Conservation (phyloP, 139 green algal species). For the Tetradesmus lagerheimii region DNA sequence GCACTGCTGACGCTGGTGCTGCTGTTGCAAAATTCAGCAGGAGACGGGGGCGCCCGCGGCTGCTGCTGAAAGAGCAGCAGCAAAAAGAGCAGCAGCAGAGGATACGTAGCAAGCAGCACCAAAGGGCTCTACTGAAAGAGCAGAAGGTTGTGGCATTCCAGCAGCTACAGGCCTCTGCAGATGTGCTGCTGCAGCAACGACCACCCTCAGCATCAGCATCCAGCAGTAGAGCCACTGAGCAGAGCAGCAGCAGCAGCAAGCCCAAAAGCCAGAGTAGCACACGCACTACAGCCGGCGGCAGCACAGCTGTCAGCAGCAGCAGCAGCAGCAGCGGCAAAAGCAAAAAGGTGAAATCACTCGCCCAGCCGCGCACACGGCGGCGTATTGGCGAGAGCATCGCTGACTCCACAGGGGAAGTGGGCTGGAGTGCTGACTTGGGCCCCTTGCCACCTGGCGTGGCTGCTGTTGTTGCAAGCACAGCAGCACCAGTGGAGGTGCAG, state of each 20-base stretch:
- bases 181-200: not conserved
- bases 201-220: not conserved
- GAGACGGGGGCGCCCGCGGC: no score
- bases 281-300: not conserved
- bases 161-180: constrained; percentile 5
- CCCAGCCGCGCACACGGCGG: not conserved
- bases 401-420: not conserved
- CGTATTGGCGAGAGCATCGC: not conserved
- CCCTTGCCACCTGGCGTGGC: not conserved
- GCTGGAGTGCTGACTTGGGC: not conserved
- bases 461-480: not conserved
- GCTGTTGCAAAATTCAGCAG: not conserved
- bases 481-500: not conserved
- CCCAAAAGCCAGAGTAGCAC: not conserved
- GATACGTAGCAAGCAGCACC: not conserved
- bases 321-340: not conserved
- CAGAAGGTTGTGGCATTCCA: not conserved
- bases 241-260: not conserved
- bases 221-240: not conserved
- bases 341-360: not conserved
- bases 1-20: not conserved
- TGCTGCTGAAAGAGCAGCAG: not conserved
- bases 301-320: not conserved
- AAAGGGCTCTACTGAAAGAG: not conserved
- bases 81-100: not conserved